A percentile compares a stretch with the other conserved stretches of the same genome.
Evolutionary conservation across 257 asterid species (phyloP).

Genomic region (Catharanthus roseus): DNA sequence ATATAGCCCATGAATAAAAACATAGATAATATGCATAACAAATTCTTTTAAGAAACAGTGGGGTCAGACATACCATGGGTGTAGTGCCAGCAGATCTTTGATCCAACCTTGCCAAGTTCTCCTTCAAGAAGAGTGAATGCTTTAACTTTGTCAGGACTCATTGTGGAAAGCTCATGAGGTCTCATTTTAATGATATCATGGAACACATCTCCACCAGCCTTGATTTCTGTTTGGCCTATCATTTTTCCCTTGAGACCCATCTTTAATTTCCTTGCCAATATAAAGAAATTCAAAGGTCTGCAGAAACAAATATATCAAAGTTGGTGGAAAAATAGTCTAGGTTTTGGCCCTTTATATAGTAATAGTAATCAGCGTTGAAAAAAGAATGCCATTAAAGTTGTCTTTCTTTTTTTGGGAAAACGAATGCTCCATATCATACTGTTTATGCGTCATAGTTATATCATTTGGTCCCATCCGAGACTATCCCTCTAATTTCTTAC

Average conservation of each 20-base stretch:
- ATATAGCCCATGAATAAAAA: too few relatives aligned
- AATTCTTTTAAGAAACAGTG: too few relatives aligned
- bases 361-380: too few relatives aligned
- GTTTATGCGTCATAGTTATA: too few relatives aligned
- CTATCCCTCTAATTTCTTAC: too few relatives aligned
- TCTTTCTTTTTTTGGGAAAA: too few relatives aligned
- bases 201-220: constrained; percentile 21
- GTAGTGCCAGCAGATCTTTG: constrained; percentile 15
- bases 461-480: too few relatives aligned
- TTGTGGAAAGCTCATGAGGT: constrained; percentile 19
- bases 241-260: constrained; percentile 22
- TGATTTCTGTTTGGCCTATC: constrained; percentile 21
- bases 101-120: constrained; percentile 11
- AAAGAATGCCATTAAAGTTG: too few relatives aligned
- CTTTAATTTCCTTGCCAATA: not conserved
- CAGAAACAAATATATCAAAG: too few relatives aligned
- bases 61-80: constrained; percentile 14
- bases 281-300: not conserved
- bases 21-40: too few relatives aligned
- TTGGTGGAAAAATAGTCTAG: not conserved
- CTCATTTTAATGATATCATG: constrained; percentile 18
- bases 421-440: too few relatives aligned
- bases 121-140: constrained; percentile 20
- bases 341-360: not conserved
- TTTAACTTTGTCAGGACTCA: constrained; percentile 10